Evolutionary conservation across 2,329 filamentous ascomycete species (phyloP).

Genomic region (Purpureocillium lavendulum): DNA sequence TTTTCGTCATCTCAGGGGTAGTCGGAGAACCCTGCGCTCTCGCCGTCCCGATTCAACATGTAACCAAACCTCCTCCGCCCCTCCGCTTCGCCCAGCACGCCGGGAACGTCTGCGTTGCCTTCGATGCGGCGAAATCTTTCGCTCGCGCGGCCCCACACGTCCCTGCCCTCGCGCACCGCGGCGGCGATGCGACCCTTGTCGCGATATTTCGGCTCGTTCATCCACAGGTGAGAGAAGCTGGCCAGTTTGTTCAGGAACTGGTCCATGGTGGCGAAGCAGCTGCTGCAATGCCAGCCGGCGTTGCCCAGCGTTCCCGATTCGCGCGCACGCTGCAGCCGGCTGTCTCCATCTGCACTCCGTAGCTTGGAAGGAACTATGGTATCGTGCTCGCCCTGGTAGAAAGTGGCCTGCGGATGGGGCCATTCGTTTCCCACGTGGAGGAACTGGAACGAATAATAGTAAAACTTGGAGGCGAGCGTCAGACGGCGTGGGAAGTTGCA

Average conservation of each 20-base stretch:
- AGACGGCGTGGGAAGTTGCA: slow-evolving; percentile 45
- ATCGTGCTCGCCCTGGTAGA: slow-evolving; percentile 26
- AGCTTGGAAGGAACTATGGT: slow-evolving; percentile 48
- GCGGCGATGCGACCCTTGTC: slow-evolving; percentile 39
- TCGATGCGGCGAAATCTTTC: slow-evolving; percentile 41
- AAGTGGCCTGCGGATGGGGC: slow-evolving; percentile 53
- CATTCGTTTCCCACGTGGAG: slow-evolving; percentile 32
- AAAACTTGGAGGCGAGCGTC: slow-evolving; percentile 43
- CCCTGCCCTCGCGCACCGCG: slow-evolving; percentile 42
- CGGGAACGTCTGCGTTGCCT: slow-evolving; percentile 43
- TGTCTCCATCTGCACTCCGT: slow-evolving; percentile 35
- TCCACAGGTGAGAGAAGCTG: slow-evolving; percentile 45
- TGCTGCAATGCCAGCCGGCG: slow-evolving; percentile 55
- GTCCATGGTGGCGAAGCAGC: slow-evolving; percentile 47
- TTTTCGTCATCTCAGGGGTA: slow-evolving; percentile 19
- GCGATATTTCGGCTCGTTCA: slow-evolving; percentile 41
- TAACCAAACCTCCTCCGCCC: slow-evolving; percentile 31
- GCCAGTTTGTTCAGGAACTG: slow-evolving; percentile 48
- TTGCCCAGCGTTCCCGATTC: slow-evolving; percentile 38
- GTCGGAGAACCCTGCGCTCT: slow-evolving; percentile 38
- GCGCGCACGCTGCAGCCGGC: slow-evolving; percentile 26
- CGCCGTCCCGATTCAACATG: slow-evolving; percentile 35
- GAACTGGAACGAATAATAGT: slow-evolving; percentile 52
- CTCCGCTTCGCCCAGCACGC: slow-evolving; percentile 29
- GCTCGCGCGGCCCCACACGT: slow-evolving; percentile 43